Base-by-base conservation (phyloP, 192 early-diverging fungal genomes). In the Rhizophagus clarus region DNA sequence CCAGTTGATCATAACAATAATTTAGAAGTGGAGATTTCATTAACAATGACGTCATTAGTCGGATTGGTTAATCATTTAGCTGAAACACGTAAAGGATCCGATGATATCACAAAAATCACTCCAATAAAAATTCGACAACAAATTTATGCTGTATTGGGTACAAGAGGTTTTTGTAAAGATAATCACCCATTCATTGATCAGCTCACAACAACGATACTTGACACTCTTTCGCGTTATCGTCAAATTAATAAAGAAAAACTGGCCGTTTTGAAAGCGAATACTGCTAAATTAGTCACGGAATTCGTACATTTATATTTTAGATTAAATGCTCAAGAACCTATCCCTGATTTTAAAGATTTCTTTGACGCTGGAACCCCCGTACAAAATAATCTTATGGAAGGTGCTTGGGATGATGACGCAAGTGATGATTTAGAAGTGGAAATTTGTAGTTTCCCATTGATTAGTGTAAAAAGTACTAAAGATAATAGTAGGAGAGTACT, bases 251-350 rank as follows among this genome's bases (percentile, higher is more conserved):
- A 31, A 31, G 67, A 79, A 56, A 42, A 60, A 60, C n/a, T 45
- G n/a, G 2, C 40, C 5, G 26, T 29, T 40, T 29, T 62, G 4
- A 26, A 60, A 67, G 49, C 34, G 14, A n/a, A 69, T 28, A 26
- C 77, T 14, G 61, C 34, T 6, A 32, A 34, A 32, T 20, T 79
- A 14, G 49, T 79, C 9, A 47, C 20, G 4, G 51, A 79, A 10
- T 20, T 71, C 31, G 49, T 56, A 15, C 77, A 79, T 26, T 60
- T 79, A 17, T 79, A 79, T 42, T 70, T 79, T 22, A 37, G 67
- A 29, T 61, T 79, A 47, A n/a, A 79, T 60, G 68, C 77, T 70
- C 77, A 79, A 79, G 67, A 79, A 79, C 77, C 77, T 15, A 28
- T 79, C 10, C 77, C 77, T 6, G 29, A 79, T 1, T 79, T 70